Evolutionary conservation across 768 basidiomycete species (phyloP).

Genomic region (Leccinum disarticulatum): DNA sequence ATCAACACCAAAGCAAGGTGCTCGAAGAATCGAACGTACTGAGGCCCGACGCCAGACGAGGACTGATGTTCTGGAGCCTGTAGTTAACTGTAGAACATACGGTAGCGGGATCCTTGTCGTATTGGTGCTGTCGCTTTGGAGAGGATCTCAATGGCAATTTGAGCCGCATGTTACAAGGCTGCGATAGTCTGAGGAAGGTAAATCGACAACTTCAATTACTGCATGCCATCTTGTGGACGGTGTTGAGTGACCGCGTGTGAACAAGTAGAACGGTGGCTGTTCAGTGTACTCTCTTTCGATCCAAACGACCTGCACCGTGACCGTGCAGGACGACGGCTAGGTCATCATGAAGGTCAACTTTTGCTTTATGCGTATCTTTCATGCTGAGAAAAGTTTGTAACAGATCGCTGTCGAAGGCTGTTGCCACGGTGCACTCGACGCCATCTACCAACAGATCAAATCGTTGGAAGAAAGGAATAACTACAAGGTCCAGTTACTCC

Average conservation of each 20-base stretch:
- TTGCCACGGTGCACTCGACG: slow-evolving; percentile 91
- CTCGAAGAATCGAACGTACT: slow-evolving; percentile 13
- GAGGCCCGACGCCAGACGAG: slow-evolving; percentile 30
- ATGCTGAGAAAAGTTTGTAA: slow-evolving; percentile 4
- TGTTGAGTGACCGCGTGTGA: slow-evolving; percentile 16
- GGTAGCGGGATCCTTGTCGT: slow-evolving; percentile 31
- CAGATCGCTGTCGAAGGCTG: slow-evolving; percentile 93
- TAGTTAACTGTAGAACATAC: slow-evolving; percentile 25
- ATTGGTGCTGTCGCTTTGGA: slow-evolving; percentile 26
- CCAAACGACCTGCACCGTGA: too few species aligned
- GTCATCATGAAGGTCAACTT: slow-evolving; percentile 26
- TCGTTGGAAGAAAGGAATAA: slow-evolving; percentile 58
- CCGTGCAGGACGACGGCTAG: background rate
- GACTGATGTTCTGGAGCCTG: slow-evolving; percentile 28
- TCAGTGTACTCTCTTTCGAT: background rate
- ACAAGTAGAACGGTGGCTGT: background rate
- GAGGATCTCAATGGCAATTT: slow-evolving; percentile 21
- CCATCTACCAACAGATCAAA: slow-evolving; percentile 74
- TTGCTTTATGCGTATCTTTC: background rate
- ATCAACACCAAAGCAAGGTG: background rate
- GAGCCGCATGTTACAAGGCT: slow-evolving; percentile 23
- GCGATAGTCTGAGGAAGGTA: background rate
- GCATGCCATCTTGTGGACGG: background rate
- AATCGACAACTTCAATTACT: background rate
- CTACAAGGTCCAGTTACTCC: slow-evolving; percentile 77